Evolutionary conservation across 495 filamentous ascomycete genomes (phyloP).

Genomic region (Cryomyces minteri): DNA sequence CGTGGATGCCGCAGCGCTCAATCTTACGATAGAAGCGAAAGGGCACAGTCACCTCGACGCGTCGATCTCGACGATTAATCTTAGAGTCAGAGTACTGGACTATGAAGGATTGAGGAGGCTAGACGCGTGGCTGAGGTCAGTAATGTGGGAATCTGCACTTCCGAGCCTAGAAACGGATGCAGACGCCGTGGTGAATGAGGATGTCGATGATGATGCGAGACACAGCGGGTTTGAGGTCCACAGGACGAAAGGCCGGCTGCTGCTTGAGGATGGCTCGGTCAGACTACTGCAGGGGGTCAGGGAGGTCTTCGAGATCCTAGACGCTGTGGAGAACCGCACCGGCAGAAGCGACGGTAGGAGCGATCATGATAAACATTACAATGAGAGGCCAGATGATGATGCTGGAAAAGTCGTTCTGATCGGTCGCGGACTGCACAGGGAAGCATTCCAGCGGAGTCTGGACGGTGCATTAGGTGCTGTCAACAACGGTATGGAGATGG

Average conservation of each 20-base stretch:
- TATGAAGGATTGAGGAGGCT: constrained; percentile 34
- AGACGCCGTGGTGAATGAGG: no score
- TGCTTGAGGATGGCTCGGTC: constrained; percentile 36
- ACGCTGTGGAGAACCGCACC: constrained; percentile 22
- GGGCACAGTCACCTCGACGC: constrained; percentile 44
- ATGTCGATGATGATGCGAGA: background rate
- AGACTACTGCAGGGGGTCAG: constrained; percentile 83
- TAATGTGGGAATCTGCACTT: constrained; percentile 66
- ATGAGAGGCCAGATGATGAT: constrained; percentile 1
- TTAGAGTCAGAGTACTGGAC: constrained; percentile 39
- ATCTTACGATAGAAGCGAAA: constrained; percentile 32
- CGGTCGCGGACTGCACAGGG: constrained; percentile 38
- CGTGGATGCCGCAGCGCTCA: constrained; percentile 37
- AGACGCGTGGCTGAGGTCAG: constrained; percentile 65
- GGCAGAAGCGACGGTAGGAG: constrained; percentile 5
- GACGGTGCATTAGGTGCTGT: background rate
- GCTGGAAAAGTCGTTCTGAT: constrained; percentile 67
- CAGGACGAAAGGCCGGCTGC: constrained; percentile 62
- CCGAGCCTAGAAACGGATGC: constrained; percentile 18
- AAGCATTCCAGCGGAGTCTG: constrained; percentile 8
- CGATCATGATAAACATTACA: constrained; percentile 8
- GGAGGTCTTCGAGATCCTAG: constrained; percentile 82
- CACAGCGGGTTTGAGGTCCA: constrained; percentile 49
- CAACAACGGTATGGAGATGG: no score
- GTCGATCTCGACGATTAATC: constrained; percentile 75